These are phyloP conservation scores for Paxillus involutus DNA, from an alignment of 768 basidiomycete genomes.

Conservation along the genomic window DNA sequence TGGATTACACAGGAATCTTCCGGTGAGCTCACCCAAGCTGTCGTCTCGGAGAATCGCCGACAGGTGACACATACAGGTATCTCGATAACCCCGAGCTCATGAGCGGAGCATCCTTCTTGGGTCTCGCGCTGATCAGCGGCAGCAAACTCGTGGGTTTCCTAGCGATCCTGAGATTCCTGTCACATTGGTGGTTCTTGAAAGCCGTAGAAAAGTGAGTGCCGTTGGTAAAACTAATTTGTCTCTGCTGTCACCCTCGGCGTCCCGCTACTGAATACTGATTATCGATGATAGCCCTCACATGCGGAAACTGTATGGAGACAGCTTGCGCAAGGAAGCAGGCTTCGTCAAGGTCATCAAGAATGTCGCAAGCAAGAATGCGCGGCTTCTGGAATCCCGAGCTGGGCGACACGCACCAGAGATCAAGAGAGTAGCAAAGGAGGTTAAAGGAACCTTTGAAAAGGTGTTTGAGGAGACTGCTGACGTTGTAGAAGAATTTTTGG, in stretches of 20 bases:
- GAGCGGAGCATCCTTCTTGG: conserved; percentile 95
- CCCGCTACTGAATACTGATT: conserved; percentile 2
- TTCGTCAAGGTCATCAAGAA: conserved; percentile 98
- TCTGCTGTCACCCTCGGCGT: background rate
- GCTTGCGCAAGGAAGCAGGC: conserved; percentile 92
- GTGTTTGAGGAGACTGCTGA: conserved; percentile 94
- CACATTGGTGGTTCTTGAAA: conserved; percentile 96
- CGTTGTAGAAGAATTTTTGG: conserved; percentile 90
- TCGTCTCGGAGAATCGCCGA: background rate
- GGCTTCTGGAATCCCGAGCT: conserved; percentile 70
- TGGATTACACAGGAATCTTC: conserved; percentile 89
- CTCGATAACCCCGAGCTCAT: conserved; percentile 95
- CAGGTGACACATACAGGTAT: conserved; percentile 49
- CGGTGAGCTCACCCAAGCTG: conserved; percentile 46
- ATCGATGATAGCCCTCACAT: conserved; percentile 81
- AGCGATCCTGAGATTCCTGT: conserved; percentile 81
- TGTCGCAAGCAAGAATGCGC: conserved; percentile 82
- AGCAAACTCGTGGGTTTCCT: conserved; percentile 88
- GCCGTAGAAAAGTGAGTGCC: conserved; percentile 82
- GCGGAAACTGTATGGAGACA: conserved; percentile 92
- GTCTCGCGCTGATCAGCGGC: conserved; percentile 86
- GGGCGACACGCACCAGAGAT: conserved; percentile 84
- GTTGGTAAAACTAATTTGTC: background rate
- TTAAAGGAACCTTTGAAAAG: conserved; percentile 93
- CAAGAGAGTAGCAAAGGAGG: conserved; percentile 81